A percentile compares a stretch with the other conserved stretches of the same genome.
Evolutionary conservation across 768 basidiomycete species (phyloP).

Genomic region (Russula abietina): DNA sequence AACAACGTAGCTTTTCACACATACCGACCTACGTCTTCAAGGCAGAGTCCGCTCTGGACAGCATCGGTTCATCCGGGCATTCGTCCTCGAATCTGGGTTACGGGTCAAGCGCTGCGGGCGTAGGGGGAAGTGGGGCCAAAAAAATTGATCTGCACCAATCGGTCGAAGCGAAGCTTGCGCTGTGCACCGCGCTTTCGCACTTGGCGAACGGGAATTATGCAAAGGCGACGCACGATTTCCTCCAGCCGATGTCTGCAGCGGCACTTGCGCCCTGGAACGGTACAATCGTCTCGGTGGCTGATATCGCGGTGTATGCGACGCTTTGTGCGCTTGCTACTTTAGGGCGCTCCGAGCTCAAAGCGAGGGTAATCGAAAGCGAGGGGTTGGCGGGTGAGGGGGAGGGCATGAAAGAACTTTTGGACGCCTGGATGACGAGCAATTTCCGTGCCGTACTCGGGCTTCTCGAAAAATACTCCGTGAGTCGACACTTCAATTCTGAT

Average conservation of each 20-base stretch:
- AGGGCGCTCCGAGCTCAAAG: conserved; percentile 61
- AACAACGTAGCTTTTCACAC: conserved; percentile 81
- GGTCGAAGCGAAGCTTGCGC: conserved; percentile 70
- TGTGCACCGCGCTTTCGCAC: conserved; percentile 72
- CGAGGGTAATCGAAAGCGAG: conserved; percentile 48
- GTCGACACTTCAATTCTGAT: conserved; percentile 26
- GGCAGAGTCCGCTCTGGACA: conserved; percentile 87
- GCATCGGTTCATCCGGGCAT: conserved; percentile 34
- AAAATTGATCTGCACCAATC: conserved; percentile 50
- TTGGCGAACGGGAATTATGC: conserved; percentile 70
- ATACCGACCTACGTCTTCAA: conserved; percentile 92
- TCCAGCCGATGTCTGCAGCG: conserved; percentile 58
- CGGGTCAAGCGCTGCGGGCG: conserved; percentile 15
- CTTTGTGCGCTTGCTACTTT: conserved; percentile 79
- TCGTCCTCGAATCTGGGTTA: conserved; percentile 23
- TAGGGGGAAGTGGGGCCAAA: conserved; percentile 30
- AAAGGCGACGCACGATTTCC: conserved; percentile 69
- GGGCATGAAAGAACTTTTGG: conserved; percentile 63
- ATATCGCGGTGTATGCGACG: conserved; percentile 83
- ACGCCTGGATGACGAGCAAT: conserved; percentile 78
- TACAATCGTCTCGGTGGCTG: conserved; percentile 74
- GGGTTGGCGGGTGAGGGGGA: conserved; percentile 22
- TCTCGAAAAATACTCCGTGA: conserved; percentile 60
- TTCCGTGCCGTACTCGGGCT: conserved; percentile 79
- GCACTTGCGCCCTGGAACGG: conserved; percentile 75